phyloP scores from a whole-genome alignment of 495 filamentous ascomycete genomes.

The Annulohypoxylon stygium region DNA sequence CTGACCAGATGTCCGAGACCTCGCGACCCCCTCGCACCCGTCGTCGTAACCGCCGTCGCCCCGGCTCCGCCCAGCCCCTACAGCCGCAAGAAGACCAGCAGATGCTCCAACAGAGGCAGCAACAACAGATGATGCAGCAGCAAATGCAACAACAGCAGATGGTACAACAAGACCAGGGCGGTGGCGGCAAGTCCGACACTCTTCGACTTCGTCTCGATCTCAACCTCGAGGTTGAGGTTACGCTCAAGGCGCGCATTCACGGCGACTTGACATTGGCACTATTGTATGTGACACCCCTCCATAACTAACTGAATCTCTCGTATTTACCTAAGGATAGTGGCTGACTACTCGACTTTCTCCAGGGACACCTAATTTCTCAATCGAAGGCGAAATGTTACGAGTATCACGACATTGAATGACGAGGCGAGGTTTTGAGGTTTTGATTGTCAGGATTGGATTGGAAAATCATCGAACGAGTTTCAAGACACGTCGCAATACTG shows the following conservation, averaged over 20 bases:
- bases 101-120: constrained; percentile 48
- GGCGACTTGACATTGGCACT: constrained; percentile 85
- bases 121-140: constrained; percentile 45
- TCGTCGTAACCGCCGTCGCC: constrained; percentile 44
- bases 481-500: background rate
- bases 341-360: constrained; percentile 10
- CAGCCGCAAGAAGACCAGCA: constrained; percentile 46
- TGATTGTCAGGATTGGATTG: background rate
- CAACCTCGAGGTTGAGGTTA: constrained; percentile 85
- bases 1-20: constrained; percentile 63
- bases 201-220: constrained; percentile 79
- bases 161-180: constrained; percentile 47
- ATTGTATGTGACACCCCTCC: constrained; percentile 67
- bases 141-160: constrained; percentile 44
- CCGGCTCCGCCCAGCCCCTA: constrained; percentile 38
- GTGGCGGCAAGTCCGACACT: constrained; percentile 68
- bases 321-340: background rate
- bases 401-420: constrained; percentile 27
- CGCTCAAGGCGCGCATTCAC: constrained; percentile 87
- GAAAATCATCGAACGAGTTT: background rate
- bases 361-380: constrained; percentile 34
- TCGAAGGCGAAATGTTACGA: constrained; percentile 7
- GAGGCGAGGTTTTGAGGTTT: background rate
- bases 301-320: background rate
- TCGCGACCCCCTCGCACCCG: constrained; percentile 44